These are phyloP conservation scores for Camellia granthamiana DNA, from an alignment of 148 eudicot species.

Conservation along the genomic window DNA sequence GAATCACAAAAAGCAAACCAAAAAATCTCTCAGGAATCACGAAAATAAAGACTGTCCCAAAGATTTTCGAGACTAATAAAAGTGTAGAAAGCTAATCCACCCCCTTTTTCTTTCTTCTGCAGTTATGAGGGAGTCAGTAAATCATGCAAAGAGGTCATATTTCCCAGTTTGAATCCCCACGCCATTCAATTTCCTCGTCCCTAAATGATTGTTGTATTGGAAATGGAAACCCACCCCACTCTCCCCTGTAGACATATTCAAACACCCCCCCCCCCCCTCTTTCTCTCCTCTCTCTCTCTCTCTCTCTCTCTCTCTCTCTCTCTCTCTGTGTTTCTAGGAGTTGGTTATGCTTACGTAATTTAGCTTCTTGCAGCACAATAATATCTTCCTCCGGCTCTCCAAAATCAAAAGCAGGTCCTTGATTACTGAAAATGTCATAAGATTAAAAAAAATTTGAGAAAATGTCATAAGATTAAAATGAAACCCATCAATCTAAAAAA, in stretches of 20 bases:
- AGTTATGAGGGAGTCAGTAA: constrained; percentile 44
- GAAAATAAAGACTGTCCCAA: not conserved
- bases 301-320: constrained; percentile 18
- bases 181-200: constrained; percentile 44
- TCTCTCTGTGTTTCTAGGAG: constrained; percentile 17
- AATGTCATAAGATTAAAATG: not conserved
- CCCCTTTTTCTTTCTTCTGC: constrained; percentile 21
- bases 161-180: constrained; percentile 71
- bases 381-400: constrained; percentile 93
- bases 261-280: constrained; percentile 12
- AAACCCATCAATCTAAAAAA: not conserved
- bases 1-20: constrained; percentile 27
- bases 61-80: constrained; percentile 14
- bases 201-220: constrained; percentile 48
- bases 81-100: constrained; percentile 31
- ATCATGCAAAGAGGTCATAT: constrained; percentile 13
- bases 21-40: constrained; percentile 25
- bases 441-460: constrained; percentile 12
- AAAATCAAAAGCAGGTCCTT: constrained; percentile 88
- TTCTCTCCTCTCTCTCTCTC: constrained; percentile 19
- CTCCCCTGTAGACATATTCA: constrained; percentile 45
- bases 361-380: constrained; percentile 71
- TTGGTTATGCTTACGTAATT: constrained; percentile 35
- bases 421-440: constrained; percentile 46
- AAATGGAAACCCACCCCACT: constrained; percentile 39